Percentiles rank a stretch among this genome's conserved stretches.
These are phyloP conservation scores for Camellia lanceoleosa DNA, from an alignment of 148 eudicot species.

Conservation along the genomic window DNA sequence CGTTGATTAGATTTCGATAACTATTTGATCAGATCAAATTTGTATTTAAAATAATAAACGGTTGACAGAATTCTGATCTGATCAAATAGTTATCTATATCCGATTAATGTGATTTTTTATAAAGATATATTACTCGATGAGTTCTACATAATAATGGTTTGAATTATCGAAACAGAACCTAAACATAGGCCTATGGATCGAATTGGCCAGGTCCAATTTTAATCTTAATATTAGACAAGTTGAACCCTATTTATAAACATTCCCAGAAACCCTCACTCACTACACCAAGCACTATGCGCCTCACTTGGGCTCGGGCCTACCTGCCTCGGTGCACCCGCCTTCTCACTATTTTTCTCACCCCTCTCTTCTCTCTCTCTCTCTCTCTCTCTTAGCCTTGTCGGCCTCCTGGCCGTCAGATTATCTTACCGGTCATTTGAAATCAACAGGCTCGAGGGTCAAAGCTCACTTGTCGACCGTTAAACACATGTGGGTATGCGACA, in stretches of 20 bases:
- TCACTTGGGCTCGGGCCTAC: slow-evolving; percentile 31
- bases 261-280: slow-evolving; percentile 17
- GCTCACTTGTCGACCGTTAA: not conserved
- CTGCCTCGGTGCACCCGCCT: slow-evolving; percentile 30
- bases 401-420: slow-evolving; percentile 11
- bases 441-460: not conserved
- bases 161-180: no score
- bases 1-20: no score
- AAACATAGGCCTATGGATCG: no score
- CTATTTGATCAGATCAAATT: no score
- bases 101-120: no score
- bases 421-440: not conserved
- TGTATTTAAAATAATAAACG: no score
- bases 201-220: no score
- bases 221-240: no score
- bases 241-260: slow-evolving; percentile 16
- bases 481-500: not conserved
- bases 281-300: slow-evolving; percentile 29
- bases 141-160: no score
- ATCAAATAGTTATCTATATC: no score
- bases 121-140: no score
- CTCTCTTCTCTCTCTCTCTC: not conserved
- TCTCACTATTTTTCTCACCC: not conserved
- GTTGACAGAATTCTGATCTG: no score
- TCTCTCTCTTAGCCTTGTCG: not conserved